Evolutionary conservation across 2,329 filamentous ascomycete species (phyloP), one percentile per base, ranked within the genome.

Genomic region (Verticillium nubilum): DNA sequence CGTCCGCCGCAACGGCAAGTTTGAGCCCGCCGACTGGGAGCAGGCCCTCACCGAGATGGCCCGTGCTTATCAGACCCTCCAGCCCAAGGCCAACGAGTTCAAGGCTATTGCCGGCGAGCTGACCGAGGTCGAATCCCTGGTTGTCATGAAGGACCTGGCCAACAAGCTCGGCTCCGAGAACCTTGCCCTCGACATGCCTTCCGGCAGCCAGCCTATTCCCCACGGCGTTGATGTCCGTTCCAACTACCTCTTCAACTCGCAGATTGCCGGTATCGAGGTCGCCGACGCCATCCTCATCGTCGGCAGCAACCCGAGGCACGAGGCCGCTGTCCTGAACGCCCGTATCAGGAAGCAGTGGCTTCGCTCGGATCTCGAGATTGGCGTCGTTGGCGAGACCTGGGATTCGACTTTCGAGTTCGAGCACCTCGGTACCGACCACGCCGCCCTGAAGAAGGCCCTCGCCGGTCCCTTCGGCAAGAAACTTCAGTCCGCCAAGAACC

Each of bases 291-390:
- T 99, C 61, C 87, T 99, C 58, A 87, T 99, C 61, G 86, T 99
- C 64, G 95, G 94, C 66, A 97, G 91, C 73, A 99, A 99, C 80
- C 90, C 95, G 47, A 87, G 95, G 67, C 92, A 96, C 72, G 95
- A 99, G 78, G 95, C 95, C 62, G 92, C 95, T 59, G 92, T 95
- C 54, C 84, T 99, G 52, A 99, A 99, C 71, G 93, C 94, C 64
- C 91, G 95, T 66, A 99, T 99, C 72, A 86, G 95, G 70, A 99
- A 99, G 82, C 93, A 97, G 76, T 99, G 94, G 90, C 82, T 99
- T 67, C 89, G 93, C 67, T 97, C 95, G 35, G 93, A 98, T 67
- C 86, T 99, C 26, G 90, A 98, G 74, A 86, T 99, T 68, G 95
- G 89, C 65, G 86, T 97, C 61, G 88, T 99, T 66, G 95, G 95